Base-by-base conservation (phyloP, 345 rosid genomes). In the Eucalyptus sideroxylon region DNA sequence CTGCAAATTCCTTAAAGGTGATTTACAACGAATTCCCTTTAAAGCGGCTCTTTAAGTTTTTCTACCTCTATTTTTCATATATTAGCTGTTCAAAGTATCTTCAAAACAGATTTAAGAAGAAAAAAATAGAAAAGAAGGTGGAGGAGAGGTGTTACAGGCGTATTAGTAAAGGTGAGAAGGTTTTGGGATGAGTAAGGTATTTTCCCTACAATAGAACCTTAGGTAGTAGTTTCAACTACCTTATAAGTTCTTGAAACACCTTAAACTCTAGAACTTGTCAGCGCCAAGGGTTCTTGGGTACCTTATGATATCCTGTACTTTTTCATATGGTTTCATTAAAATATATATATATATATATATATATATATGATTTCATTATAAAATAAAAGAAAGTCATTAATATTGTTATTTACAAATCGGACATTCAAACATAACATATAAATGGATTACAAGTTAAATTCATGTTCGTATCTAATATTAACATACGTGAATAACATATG, bases 141-240 rank as follows among this genome's bases (percentile, higher is more conserved):
- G 34, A 27, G 16, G 1, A 12, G 0, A 27, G 67, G 31, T 27
- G 31, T 27, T 27, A 59, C n/a, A 0, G n/a, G 65, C 6, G 65
- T 5, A 26, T 59, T 59, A 59, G 65, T 11, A 53, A 11, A 59
- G 14, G n/a, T 11, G n/a, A 59, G 65, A 26, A 26, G n/a, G 65
- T 59, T 59, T 59, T 3, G 30, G 65, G 65, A 59, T 59, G 65
- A 26, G 65, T 26, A 59, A 26, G 65, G 65, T 59, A 26, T 59
- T 11, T 59, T 1, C 65, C 65, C 65, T 59, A 59, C n/a, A 3
- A 59, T 26, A 59, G 65, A 59, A 59, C 65, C 65, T 59, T 59
- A 11, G n/a, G 59, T 19, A 53, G 59, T 53, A 19, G 59, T 53
- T 19, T 53, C 24, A 53, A 53, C 59, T 53, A 19, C 59, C 59